phyloP scores from a whole-genome alignment of 2,329 filamentous ascomycete species.

The Exophiala sp. region DNA sequence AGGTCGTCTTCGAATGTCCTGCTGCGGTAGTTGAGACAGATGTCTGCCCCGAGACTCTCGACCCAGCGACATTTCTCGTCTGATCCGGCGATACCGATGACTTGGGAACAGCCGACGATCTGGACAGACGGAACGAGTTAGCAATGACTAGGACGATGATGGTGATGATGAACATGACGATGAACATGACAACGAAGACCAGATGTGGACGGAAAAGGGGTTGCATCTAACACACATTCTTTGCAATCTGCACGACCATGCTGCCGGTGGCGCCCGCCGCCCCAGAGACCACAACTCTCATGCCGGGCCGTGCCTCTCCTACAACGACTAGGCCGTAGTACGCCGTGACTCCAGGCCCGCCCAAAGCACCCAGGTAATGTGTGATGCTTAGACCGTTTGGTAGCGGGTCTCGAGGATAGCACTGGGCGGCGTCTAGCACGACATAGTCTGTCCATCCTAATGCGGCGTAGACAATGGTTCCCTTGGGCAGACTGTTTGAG shows the following conservation, averaged over 20 bases:
- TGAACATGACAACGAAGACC: no score
- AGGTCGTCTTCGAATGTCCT: conserved; percentile 49
- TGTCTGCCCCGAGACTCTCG: conserved; percentile 60
- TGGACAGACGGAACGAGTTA: conserved; percentile 37
- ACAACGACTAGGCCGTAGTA: conserved; percentile 69
- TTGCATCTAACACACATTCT: conserved; percentile 18
- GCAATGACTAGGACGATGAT: not conserved
- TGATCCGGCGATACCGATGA: conserved; percentile 61
- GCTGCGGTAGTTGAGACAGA: conserved; percentile 60
- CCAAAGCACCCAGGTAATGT: conserved; percentile 40
- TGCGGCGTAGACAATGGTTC: conserved; percentile 34
- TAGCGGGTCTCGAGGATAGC: conserved; percentile 4
- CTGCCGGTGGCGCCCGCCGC: conserved; percentile 73
- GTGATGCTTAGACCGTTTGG: conserved; percentile 22
- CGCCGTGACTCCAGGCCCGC: conserved; percentile 56
- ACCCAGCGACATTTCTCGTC: conserved; percentile 64
- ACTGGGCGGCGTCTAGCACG: conserved; percentile 34
- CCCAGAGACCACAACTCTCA: conserved; percentile 70
- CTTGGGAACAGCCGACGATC: conserved; percentile 55
- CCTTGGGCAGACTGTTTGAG: conserved; percentile 31
- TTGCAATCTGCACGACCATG: conserved; percentile 54
- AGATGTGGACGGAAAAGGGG: no score
- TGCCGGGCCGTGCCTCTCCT: conserved; percentile 60
- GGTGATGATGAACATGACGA: no score
- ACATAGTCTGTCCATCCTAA: conserved; percentile 41